Conservation (phyloP, 345 rosid species). For the Hibiscus syriacus region DNA sequence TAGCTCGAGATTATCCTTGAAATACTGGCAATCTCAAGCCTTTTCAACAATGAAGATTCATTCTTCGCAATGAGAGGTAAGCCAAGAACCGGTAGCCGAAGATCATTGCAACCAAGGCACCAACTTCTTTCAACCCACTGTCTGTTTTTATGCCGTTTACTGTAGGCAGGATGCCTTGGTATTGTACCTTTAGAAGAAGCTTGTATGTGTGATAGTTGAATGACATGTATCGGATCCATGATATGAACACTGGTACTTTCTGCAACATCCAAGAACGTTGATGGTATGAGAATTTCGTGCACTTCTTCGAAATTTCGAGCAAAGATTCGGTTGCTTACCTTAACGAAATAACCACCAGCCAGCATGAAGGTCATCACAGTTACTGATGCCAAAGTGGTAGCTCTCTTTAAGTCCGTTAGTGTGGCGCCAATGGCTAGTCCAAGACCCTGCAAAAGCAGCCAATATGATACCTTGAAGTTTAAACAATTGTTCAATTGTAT, state of each 20-base stretch:
- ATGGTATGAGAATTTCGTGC: not conserved
- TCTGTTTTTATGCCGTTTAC: constrained; percentile 44
- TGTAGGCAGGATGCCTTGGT: constrained; percentile 31
- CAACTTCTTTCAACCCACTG: not conserved
- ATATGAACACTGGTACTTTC: constrained; percentile 77
- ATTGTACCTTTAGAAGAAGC: constrained; percentile 90
- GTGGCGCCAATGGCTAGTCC: constrained; percentile 96
- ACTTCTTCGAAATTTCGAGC: too few species aligned
- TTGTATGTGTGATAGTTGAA: constrained; percentile 86
- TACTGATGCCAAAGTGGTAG: constrained; percentile 92
- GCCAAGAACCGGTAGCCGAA: constrained; percentile 51
- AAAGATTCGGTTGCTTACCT: constrained; percentile 33
- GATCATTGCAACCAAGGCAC: not conserved
- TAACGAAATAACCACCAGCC: constrained; percentile 85
- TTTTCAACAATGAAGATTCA: constrained; percentile 49
- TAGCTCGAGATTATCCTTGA: too few species aligned
- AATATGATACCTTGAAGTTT: not conserved
- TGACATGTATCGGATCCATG: constrained; percentile 91
- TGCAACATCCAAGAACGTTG: constrained; percentile 23
- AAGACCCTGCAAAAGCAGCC: constrained; percentile 60
- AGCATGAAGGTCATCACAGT: constrained; percentile 81
- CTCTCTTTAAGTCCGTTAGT: constrained; percentile 90
- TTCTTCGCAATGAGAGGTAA: constrained; percentile 69
- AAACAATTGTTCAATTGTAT: not conserved
- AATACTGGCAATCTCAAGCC: too few species aligned